A percentile compares a stretch with the other conserved stretches of the same genome.
phyloP scores from a whole-genome alignment of 1,139 yeast genomes.

The Suzukiozyma palmioleophila region DNA sequence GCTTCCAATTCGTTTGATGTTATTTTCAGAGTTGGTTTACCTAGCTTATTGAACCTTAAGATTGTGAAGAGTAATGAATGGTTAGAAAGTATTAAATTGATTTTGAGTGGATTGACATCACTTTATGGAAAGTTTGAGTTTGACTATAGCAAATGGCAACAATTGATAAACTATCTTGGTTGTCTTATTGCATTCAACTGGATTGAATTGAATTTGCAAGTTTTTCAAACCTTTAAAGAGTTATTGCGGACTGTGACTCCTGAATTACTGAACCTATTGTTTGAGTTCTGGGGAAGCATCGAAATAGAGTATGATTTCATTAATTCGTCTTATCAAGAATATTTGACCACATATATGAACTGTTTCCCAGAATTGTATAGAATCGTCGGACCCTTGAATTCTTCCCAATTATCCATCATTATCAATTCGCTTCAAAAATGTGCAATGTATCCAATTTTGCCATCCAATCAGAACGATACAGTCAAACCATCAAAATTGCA shows the following conservation, averaged over 20 bases:
- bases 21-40: conserved; percentile 49
- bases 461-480: conserved; percentile 32
- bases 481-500: conserved; percentile 53
- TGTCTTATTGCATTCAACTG: conserved; percentile 34
- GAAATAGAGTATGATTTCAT: conserved; percentile 57
- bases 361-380: conserved; percentile 46
- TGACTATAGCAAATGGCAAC: conserved; percentile 39
- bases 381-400: conserved; percentile 36
- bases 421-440: conserved; percentile 52
- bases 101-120: conserved; percentile 55
- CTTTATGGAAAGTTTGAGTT: conserved; percentile 43
- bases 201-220: conserved; percentile 45
- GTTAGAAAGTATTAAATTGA: conserved; percentile 54
- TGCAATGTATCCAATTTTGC: conserved; percentile 63
- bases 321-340: conserved; percentile 52
- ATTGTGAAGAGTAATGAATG: conserved; percentile 34
- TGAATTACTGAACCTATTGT: conserved; percentile 27
- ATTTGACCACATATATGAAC: conserved; percentile 46
- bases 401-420: conserved; percentile 15
- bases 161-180: conserved; percentile 46
- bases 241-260: conserved; percentile 33
- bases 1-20: conserved; percentile 47
- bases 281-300: conserved; percentile 61
- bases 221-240: conserved; percentile 49
- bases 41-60: conserved; percentile 18